Evolutionary conservation across 768 basidiomycete species (phyloP).

Genomic region (Boletus subcaerulescens): DNA sequence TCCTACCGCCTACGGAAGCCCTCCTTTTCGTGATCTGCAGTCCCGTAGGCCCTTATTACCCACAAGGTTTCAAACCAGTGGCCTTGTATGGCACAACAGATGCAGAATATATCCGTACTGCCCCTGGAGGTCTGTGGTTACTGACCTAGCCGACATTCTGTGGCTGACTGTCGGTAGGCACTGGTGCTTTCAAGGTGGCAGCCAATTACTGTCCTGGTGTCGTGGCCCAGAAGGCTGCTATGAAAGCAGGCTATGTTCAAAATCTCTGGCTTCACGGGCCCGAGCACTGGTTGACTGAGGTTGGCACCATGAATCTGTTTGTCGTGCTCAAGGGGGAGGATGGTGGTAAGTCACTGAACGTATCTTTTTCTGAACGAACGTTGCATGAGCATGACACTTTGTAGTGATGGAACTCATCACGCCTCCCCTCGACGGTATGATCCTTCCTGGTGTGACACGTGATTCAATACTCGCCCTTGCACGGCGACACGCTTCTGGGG

Average conservation of each 20-base stretch:
- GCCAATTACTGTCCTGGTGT: constrained; percentile 88
- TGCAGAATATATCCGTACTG: constrained; percentile 71
- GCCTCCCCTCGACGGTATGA: constrained; percentile 62
- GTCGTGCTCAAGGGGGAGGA: constrained; percentile 70
- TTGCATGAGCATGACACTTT: neutral
- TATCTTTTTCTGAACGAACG: neutral
- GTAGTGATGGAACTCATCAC: constrained; percentile 58
- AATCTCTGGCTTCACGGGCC: constrained; percentile 87
- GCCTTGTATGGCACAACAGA: constrained; percentile 77
- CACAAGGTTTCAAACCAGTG: constrained; percentile 86
- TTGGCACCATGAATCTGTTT: constrained; percentile 94
- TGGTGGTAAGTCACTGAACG: constrained; percentile 44
- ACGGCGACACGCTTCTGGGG: constrained; percentile 53
- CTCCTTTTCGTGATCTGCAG: constrained; percentile 62
- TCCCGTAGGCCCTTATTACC: constrained; percentile 76
- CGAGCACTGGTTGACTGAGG: constrained; percentile 53
- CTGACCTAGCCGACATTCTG: neutral
- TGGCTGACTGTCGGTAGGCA: constrained; percentile 44
- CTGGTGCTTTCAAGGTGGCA: constrained; percentile 84
- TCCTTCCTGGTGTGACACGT: constrained; percentile 68
- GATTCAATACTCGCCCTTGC: constrained; percentile 50
- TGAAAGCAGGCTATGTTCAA: constrained; percentile 75
- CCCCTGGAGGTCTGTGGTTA: constrained; percentile 63
- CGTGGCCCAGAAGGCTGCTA: constrained; percentile 78
- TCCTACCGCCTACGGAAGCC: constrained; percentile 65